Evolutionary conservation across 345 rosid genomes (phyloP), one percentile per base, ranked within the genome.

Genomic region (Boechera stricta): DNA sequence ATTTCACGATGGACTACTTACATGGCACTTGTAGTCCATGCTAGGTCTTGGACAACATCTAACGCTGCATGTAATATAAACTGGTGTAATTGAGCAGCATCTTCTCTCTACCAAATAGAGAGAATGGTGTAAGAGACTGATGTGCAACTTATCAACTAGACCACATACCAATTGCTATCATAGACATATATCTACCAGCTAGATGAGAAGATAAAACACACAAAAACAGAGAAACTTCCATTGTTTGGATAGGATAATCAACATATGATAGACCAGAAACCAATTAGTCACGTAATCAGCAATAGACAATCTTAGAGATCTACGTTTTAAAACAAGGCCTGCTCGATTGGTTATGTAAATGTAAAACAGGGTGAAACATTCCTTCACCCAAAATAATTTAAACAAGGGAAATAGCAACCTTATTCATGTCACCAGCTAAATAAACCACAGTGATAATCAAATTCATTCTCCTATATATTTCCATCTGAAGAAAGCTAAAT

Each of bases 21-120:
- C 99, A 93, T 96, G 21, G 98, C 98, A 79, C 97, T 91, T 39
- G 98, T 96, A 39, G 96, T 90, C 99, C 98, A 93, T 44, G 99
- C 96, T 24, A 91, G 75, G 79, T 96, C 99, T 83, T 96, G 98
- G 73, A 91, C 99, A 59, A 96, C 85, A 84, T 96, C 97, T 75
- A 93, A 78, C 9, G 99, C 97, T 5, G 98, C 98, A 60, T 96
- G 99, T 67, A 96, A 83, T 48, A 96, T 79, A 77, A 96, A 96
- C 48, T 96, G 99, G 76, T 91, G 97, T 84, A 93, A 71, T 81
- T 96, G 97, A 26, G 98, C 91, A 72, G 98, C 96, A 83, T 96
- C 99, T 89, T 96, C 98, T 87, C 97, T 93, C 99, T 96, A 82
- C 48, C 76, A 79, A 29, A 71, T 10, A 4, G n/a, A 38, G 18